These are phyloP conservation scores for Juncus inflexus DNA, from an alignment of 176 grass and related monocot genomes.

Conservation along the genomic window DNA sequence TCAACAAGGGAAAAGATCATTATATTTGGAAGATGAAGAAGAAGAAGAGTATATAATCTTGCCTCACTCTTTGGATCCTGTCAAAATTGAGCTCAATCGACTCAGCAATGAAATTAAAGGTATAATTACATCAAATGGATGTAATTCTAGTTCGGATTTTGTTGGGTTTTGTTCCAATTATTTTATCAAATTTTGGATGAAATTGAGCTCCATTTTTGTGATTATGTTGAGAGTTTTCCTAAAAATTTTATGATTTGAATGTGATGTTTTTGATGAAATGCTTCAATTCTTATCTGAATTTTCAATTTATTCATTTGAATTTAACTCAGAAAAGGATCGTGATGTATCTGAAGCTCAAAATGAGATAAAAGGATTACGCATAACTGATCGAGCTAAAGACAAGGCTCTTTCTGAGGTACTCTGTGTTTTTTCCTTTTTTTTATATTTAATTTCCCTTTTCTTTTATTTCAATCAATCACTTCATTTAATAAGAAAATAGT, in stretches of 20 bases:
- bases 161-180: no score
- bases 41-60: conserved; percentile 69
- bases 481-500: background rate
- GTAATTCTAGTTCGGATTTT: no score
- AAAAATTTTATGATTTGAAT: conserved; percentile 4
- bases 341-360: conserved; percentile 77
- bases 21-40: conserved; percentile 33
- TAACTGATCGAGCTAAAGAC: conserved; percentile 86
- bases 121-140: conserved; percentile 30
- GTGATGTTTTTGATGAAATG: background rate
- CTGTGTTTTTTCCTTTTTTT: conserved; percentile 13
- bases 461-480: background rate
- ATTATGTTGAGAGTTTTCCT: background rate
- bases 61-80: conserved; percentile 86
- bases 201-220: background rate
- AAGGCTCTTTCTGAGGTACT: conserved; percentile 92
- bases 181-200: background rate
- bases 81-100: conserved; percentile 90
- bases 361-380: conserved; percentile 78
- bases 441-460: background rate
- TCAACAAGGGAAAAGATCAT: conserved; percentile 21
- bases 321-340: conserved; percentile 77
- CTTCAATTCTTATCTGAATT: background rate
- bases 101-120: conserved; percentile 87
- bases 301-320: conserved; percentile 4